phyloP scores from a whole-genome alignment of 108 stramenopile species.

The Pseudonitzschia delicatissima region DNA sequence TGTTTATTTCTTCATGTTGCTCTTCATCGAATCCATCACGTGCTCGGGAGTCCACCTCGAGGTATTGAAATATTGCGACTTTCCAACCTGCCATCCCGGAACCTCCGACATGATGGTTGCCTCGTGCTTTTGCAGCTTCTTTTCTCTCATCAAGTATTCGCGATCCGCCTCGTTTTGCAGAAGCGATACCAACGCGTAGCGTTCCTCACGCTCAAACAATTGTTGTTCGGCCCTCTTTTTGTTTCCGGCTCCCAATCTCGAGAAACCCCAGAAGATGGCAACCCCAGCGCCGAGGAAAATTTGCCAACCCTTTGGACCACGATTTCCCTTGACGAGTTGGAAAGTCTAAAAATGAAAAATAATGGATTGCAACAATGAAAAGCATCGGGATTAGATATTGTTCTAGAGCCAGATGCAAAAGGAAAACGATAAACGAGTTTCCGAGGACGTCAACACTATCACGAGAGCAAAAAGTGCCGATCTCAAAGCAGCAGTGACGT shows the following conservation, averaged over 20 bases:
- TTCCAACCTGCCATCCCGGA: conserved; percentile 64
- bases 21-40: conserved; percentile 37
- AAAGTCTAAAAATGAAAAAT: background rate
- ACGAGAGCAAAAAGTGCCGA: background rate
- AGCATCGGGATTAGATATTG: background rate
- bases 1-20: conserved; percentile 43
- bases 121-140: conserved; percentile 54
- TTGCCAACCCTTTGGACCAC: conserved; percentile 83
- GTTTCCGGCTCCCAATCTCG: conserved; percentile 71
- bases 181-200: conserved; percentile 65
- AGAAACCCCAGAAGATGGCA: conserved; percentile 71
- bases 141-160: conserved; percentile 69
- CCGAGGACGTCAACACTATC: no score
- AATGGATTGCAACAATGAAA: background rate
- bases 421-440: no score
- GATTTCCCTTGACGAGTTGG: conserved; percentile 26
- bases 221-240: conserved; percentile 53
- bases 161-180: conserved; percentile 85
- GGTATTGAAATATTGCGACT: conserved; percentile 36
- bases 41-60: conserved; percentile 43
- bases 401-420: no score
- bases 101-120: conserved; percentile 80
- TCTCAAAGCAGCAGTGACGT: background rate
- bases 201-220: conserved; percentile 71
- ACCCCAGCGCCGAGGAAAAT: conserved; percentile 65